These are phyloP conservation scores for Fusarium tuaranense DNA, from an alignment of 2,329 filamentous ascomycete species.

Conservation along the genomic window DNA sequence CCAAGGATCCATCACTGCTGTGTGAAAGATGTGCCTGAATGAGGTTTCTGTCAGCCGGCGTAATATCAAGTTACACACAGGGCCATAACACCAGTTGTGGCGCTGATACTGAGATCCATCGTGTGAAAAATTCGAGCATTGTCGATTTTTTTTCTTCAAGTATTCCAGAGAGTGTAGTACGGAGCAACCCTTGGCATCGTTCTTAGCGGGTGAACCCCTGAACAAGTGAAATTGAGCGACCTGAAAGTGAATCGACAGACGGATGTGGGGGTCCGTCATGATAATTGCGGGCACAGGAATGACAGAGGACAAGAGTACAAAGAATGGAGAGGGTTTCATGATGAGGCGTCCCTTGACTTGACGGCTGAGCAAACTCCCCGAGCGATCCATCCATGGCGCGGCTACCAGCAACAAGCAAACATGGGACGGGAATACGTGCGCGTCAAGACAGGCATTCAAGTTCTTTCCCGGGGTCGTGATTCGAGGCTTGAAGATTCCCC, in stretches of 20 bases:
- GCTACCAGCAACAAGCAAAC: neutral
- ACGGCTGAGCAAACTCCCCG: neutral
- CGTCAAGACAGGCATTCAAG: conserved; percentile 8
- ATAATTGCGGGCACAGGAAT: neutral
- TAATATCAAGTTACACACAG: neutral
- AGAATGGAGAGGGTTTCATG: neutral
- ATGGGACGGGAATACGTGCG: neutral
- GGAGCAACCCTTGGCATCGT: neutral
- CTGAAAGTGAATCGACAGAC: conserved; percentile 17
- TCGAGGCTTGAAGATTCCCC: neutral
- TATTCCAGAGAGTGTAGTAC: neutral
- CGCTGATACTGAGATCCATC: neutral
- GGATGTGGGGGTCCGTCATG: conserved; percentile 18
- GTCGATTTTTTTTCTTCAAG: neutral
- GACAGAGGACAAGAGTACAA: neutral
- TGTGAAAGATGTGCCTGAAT: neutral
- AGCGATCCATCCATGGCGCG: neutral
- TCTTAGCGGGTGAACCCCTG: conserved; percentile 18
- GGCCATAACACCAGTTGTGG: neutral
- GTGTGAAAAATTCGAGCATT: neutral
- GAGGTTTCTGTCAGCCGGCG: neutral
- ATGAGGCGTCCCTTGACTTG: neutral
- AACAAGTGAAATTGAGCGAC: conserved; percentile 24
- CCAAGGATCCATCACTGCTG: neutral
- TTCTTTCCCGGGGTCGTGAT: neutral